Evolutionary conservation across 768 basidiomycete genomes (phyloP), one percentile per base, ranked within the genome.

Genomic region (Strobilomyces dryophilus): DNA sequence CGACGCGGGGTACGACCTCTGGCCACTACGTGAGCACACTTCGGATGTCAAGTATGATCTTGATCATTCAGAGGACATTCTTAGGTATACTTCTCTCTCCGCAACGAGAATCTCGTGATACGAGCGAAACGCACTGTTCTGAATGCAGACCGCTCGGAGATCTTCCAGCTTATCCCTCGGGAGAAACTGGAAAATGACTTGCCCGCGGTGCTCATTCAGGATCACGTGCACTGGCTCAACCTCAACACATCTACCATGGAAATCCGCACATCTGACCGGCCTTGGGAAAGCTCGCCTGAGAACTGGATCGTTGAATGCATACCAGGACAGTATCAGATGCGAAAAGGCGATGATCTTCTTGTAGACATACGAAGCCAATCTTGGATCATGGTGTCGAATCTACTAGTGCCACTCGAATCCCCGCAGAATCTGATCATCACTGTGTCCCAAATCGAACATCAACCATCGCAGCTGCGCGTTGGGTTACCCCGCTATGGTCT

Each of bases 151-250:
- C 35, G 17, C 14, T 12, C 35, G 14, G 42, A 57, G 6, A 35
- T 60, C 6, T n/a, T 59, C 2, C 41, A 65, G 34, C 29, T 66
- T 12, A 53, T 68, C 48, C 63, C 67, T 14, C 49, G n/a, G 0
- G 10, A 42, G 0, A 52, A 15, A 10, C 46, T 68, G 4, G 3
- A 3, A 8, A n/a, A 34, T 1, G 69, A 67, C 45, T 49, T 70
- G 32, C 68, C 68, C 0, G 21, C 18, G 0, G 18, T 15, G 26
- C 35, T 37, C 41, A 6, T 43, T 14, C 5, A 26, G 5, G 41
- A 14, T 17, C 41, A 43, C 15, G n/a, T 27, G 7, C 41, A 37
- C 18, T 47, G 45, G 45, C 12, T 47, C 4, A 35, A 36, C 24
- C 45, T 35, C 15, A 24, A 34, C 2, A 47, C 34, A 24, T 15